Evolutionary conservation across 1,284 basidiomycete species (phyloP), one percentile per base, ranked within the genome.

Genomic region (Paramarasmius palmivorus): DNA sequence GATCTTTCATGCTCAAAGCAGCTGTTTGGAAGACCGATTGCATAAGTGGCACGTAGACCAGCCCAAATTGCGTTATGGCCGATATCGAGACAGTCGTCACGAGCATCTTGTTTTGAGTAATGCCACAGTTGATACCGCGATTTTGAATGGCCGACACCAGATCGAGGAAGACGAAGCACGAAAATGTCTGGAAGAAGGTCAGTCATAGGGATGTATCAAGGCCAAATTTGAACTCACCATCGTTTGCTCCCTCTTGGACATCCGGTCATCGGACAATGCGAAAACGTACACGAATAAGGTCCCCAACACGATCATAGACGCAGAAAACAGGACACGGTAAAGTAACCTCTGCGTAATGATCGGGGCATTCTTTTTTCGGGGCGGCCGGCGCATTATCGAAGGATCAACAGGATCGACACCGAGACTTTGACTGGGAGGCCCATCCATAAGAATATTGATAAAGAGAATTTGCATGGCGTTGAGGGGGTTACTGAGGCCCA

Each of bases 401-500:
- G 85, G 85, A 67, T 97, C 92, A 20, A 96, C 92, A 8, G 96
- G 96, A 72, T 99, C 96, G 4, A 99, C 96, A 48, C 96, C 96
- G 41, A 99, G 79, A 47, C 92, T 94, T 71, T 98, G 95, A 66
- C 92, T 94, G 2, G 95, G 95, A 14, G 95, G 95, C 86, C 95
- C 96, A 64, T 98, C 95, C 95, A 98, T 98, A 49, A 98, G 82
- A 66, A 98, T 98, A 72, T 98, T 98, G 69, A 98, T 98, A 70
- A 98, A 98, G 22, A 99, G 76, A 63, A 99, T 98, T 71, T 98
- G 95, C 95, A 98, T 98, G 2, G 96, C 89, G 67, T 99, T 99
- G 59, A 99, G 79, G 14, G 95, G 96, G 65, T 96, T 95, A 62
- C 86, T 88, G 47, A 98, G 76, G 15, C 90, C 85, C 60, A 98